Evolutionary conservation across 192 early-diverging fungal species (phyloP).

Genomic region (Backusella sp.): DNA sequence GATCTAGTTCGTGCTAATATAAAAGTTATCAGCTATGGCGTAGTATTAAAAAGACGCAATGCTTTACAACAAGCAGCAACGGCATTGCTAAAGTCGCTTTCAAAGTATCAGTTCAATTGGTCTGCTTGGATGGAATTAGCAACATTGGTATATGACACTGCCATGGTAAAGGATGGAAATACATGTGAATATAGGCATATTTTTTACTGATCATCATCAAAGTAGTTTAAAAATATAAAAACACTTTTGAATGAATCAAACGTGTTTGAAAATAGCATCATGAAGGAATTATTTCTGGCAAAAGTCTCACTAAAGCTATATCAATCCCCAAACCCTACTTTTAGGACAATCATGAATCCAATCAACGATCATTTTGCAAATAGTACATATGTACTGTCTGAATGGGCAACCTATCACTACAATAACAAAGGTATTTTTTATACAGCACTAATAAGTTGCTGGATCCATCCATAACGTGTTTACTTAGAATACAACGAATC

Average conservation of each 20-base stretch:
- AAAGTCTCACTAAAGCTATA: constrained; percentile 55
- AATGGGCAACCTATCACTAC: constrained; percentile 62
- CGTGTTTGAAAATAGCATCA: constrained; percentile 22
- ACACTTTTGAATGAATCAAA: neutral
- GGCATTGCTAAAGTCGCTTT: constrained; percentile 64
- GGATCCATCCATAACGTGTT: neutral
- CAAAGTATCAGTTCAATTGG: constrained; percentile 83
- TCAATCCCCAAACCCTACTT: constrained; percentile 33
- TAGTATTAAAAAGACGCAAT: constrained; percentile 44
- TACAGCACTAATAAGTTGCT: neutral
- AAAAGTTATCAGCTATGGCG: constrained; percentile 47
- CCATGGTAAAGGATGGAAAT: constrained; percentile 24
- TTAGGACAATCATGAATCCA: constrained; percentile 31
- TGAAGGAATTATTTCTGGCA: constrained; percentile 49
- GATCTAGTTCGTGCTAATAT: too few species aligned
- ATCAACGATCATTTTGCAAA: constrained; percentile 53
- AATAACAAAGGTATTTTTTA: constrained; percentile 39
- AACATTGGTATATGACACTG: constrained; percentile 43
- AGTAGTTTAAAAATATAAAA: constrained; percentile 26
- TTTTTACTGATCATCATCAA: neutral
- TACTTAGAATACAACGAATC: constrained; percentile 71
- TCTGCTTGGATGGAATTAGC: constrained; percentile 86
- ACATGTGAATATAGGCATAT: too few species aligned
- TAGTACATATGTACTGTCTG: constrained; percentile 64
- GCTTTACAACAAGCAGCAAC: constrained; percentile 44